Base-by-base conservation (phyloP, 805 yeast genomes). In the Saturnispora besseyi region DNA sequence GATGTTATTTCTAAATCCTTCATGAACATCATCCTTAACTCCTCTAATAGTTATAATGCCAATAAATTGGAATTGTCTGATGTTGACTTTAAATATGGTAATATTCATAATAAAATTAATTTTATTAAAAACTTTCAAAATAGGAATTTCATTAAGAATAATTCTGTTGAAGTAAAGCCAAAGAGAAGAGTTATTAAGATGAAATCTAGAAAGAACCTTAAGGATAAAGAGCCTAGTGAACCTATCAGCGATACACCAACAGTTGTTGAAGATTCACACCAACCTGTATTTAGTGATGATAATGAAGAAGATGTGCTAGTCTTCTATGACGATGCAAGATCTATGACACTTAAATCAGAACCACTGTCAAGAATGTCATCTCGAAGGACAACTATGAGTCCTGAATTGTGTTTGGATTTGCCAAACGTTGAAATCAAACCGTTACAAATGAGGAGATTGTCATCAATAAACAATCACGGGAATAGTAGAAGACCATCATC, bases 61-160 rank as follows among this genome's bases (percentile, higher is more conserved):
- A 63, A 57, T 48, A 69, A 66, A 49, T 58, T 72, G 51, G 69
- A 66, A 47, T 53, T 70, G 44, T 56, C 66, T 15, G 66, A 62
- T 31, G 43, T 56, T 22, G 57, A 65, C 57, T 55, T 64, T 49
- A 54, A 53, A 29, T 51, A 42, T 46, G 63, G 62, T 11, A 54
- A 61, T 32, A 66, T 75, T 21, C 68, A 72, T 41, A 61, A 63
- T 45, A 75, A 51, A 60, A 36, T 36, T 18, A 22, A 36, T 18
- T 36, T 36, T 24, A 47, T 47, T 28, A 47, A 47, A 18, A 44
- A 47, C 10, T 41, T 47, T 21, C 50, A 47, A 30, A 41, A 32
- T 9, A 47, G 26, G 29, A 40, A 41, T 18, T 36, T 36, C 24
- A 36, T 36, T 8, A 36, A 36, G 13, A 36, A 36, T 22, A 36